Conservation (phyloP, 306 rosid species). For the Arachis hypogaea region DNA sequence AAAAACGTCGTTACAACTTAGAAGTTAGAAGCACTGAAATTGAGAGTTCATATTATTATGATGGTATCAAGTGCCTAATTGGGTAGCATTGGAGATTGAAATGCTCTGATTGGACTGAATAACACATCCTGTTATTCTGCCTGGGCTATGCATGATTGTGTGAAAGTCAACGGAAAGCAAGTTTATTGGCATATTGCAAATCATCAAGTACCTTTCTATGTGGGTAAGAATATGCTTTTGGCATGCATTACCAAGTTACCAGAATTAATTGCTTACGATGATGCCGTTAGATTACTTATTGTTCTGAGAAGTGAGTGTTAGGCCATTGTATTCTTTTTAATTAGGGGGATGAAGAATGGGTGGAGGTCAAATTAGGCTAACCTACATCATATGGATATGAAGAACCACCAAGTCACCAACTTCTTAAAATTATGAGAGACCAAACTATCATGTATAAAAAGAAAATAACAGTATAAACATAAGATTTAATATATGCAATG, state of each 20-base stretch:
- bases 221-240: not conserved
- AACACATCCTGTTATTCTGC: not conserved
- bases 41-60: not conserved
- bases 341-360: conserved; percentile 6
- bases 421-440: too few species aligned
- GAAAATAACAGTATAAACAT: too few species aligned
- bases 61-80: not conserved
- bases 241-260: not conserved
- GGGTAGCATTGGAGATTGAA: conserved; percentile 8
- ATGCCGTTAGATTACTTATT: not conserved
- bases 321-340: not conserved
- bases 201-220: not conserved
- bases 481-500: too few species aligned
- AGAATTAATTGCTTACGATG: conserved; percentile 6
- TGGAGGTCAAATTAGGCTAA: not conserved
- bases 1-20: too few species aligned
- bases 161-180: conserved; percentile 8
- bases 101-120: conserved; percentile 17
- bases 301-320: not conserved
- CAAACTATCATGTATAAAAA: too few species aligned
- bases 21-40: not conserved
- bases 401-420: too few species aligned
- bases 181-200: not conserved
- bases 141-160: conserved; percentile 14
- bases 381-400: too few species aligned